Evolutionary conservation across 495 filamentous ascomycete genomes (phyloP).

Genomic region (Trichocladium uniseriatum): DNA sequence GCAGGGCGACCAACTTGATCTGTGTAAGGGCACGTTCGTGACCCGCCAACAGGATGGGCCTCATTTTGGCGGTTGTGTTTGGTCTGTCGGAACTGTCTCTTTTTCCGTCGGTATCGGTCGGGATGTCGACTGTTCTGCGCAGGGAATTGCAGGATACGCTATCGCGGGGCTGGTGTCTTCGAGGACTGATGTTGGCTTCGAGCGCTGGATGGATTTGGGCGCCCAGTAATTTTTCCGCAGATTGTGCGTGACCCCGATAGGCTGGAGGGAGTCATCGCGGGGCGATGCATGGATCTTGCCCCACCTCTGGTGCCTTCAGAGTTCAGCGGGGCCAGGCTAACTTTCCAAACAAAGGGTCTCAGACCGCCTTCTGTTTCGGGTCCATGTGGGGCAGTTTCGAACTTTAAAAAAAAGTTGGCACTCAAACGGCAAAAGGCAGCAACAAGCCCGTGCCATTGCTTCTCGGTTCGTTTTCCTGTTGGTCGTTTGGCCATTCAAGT

Average conservation of each 20-base stretch:
- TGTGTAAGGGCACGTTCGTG: constrained; percentile 99
- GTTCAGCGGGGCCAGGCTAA: not conserved
- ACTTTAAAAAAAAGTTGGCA: too few relatives aligned
- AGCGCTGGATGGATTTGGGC: constrained; percentile 12
- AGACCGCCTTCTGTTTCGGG: constrained; percentile 11
- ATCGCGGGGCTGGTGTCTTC: constrained; percentile 11
- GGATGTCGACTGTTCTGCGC: not conserved
- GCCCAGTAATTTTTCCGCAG: constrained; percentile 28
- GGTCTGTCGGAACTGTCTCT: not conserved
- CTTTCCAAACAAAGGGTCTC: not conserved
- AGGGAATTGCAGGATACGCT: constrained; percentile 4
- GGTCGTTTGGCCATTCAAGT: too few relatives aligned
- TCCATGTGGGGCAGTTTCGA: not conserved
- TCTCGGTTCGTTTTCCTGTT: too few relatives aligned
- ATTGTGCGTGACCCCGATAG: constrained; percentile 27
- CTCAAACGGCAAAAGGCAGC: too few relatives aligned
- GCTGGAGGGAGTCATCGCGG: constrained; percentile 15
- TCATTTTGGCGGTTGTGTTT: constrained; percentile 50
- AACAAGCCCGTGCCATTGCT: too few relatives aligned
- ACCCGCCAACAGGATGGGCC: constrained; percentile 89
- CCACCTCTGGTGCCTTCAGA: constrained; percentile 2
- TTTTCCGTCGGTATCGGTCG: not conserved
- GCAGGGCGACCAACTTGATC: constrained; percentile 64
- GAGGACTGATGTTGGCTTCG: constrained; percentile 2
- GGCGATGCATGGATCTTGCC: constrained; percentile 13